Percentiles rank a stretch among this genome's conserved stretches.
phyloP scores from a whole-genome alignment of 257 asterid species.

The Ilex asprella region DNA sequence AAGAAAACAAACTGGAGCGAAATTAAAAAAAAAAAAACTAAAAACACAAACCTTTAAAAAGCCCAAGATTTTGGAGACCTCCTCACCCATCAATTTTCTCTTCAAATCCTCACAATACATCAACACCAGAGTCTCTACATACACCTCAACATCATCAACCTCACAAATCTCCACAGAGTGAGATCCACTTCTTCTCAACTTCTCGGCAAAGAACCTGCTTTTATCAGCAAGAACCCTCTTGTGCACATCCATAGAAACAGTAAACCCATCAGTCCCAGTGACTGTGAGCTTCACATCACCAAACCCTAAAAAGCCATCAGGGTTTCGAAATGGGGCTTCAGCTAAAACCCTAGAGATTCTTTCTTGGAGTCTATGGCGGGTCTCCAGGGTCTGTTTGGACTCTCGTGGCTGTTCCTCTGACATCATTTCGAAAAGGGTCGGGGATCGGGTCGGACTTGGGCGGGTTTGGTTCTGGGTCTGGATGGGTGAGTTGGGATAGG shows the following conservation, averaged over 20 bases:
- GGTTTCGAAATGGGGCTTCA: constrained; percentile 39
- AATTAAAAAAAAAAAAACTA: neutral
- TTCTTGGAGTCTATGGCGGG: constrained; percentile 42
- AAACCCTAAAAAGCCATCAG: constrained; percentile 12
- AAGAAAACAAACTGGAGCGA: neutral
- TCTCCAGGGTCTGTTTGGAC: constrained; percentile 31
- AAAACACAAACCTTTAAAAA: constrained; percentile 54
- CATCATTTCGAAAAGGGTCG: constrained; percentile 80
- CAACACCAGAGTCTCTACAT: constrained; percentile 71
- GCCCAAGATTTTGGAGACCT: constrained; percentile 64
- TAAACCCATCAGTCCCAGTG: constrained; percentile 35
- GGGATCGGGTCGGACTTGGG: constrained; percentile 30
- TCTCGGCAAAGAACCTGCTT: constrained; percentile 80
- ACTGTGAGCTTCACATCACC: constrained; percentile 84
- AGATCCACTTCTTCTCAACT: constrained; percentile 55
- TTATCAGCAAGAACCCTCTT: constrained; percentile 48
- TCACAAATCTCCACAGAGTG: constrained; percentile 88
- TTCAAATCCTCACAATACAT: constrained; percentile 71
- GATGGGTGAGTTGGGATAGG: constrained; percentile 30
- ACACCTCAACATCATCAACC: constrained; percentile 79
- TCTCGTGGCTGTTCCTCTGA: constrained; percentile 59
- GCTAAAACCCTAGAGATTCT: constrained; percentile 47
- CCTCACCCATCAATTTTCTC: constrained; percentile 47
- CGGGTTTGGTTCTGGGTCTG: constrained; percentile 24
- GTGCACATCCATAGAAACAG: constrained; percentile 72